Evolutionary conservation across 1,284 basidiomycete genomes (phyloP).

Genomic region (Trametes polyzona): DNA sequence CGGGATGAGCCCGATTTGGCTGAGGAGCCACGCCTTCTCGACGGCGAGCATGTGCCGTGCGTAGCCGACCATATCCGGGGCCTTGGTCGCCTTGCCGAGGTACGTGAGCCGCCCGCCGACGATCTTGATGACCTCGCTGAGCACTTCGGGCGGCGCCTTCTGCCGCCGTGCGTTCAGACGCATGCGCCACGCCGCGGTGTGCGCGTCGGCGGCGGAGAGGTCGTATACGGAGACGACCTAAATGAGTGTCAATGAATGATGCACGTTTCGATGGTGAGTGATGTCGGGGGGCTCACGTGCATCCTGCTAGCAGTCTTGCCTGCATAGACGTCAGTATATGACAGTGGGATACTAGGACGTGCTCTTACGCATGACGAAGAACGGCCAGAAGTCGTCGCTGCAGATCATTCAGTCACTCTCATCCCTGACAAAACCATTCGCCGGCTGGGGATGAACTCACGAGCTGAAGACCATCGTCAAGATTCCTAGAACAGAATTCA

Average conservation of each 20-base stretch:
- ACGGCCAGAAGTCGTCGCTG: slow-evolving; percentile 84
- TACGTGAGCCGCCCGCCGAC: slow-evolving; percentile 82
- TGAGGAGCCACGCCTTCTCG: slow-evolving; percentile 82
- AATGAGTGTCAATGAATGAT: not conserved
- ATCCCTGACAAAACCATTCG: not conserved
- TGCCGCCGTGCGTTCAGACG: slow-evolving; percentile 41
- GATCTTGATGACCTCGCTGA: slow-evolving; percentile 58
- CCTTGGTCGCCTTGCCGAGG: slow-evolving; percentile 64
- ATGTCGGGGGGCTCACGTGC: slow-evolving; percentile 49
- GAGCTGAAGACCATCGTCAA: slow-evolving; percentile 81
- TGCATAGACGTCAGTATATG: slow-evolving; percentile 34
- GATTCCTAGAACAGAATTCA: slow-evolving; percentile 53
- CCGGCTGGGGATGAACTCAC: slow-evolving; percentile 51
- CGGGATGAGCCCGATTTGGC: slow-evolving; percentile 69
- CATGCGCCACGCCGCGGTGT: slow-evolving; percentile 62
- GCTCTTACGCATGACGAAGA: slow-evolving; percentile 65
- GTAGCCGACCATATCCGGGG: slow-evolving; percentile 63
- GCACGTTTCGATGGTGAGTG: not conserved
- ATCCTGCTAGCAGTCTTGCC: slow-evolving; percentile 75
- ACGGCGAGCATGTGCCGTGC: slow-evolving; percentile 64
- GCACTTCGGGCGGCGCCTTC: slow-evolving; percentile 34
- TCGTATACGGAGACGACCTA: slow-evolving; percentile 78
- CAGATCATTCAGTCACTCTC: slow-evolving; percentile 19
- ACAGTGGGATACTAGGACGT: slow-evolving; percentile 18
- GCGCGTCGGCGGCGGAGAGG: slow-evolving; percentile 63